Evolutionary conservation across 352 stramenopile genomes (phyloP), one percentile per base, ranked within the genome.

Genomic region (Pythium phragmitis): DNA sequence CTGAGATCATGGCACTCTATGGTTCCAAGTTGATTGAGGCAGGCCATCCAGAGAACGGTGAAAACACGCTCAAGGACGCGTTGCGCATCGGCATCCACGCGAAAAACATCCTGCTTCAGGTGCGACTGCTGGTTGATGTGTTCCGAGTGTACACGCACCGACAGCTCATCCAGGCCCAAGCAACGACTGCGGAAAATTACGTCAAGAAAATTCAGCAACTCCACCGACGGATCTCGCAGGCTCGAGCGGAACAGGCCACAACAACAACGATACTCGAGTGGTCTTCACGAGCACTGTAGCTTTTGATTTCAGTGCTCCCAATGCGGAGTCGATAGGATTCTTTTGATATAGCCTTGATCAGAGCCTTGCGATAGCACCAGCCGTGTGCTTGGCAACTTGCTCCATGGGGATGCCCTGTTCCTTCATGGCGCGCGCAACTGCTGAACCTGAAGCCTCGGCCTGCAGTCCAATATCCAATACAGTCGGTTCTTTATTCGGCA

Each of bases 51-150:
- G 70, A 86, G 28, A 72, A 76, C 17, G 82, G 83, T 19, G 85
- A 94, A 53, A 69, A 76, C 51, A 89, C 79, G 30, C 73, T 92
- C 30, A 84, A 72, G 55, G 82, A 75, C 33, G 81, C 80, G 14
- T 63, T 91, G 30, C 65, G 70, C n/a, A 70, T 81, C 23, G 74
- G 69, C 8, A 51, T 88, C 14, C 70, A 86, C 55, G 74, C 69
- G 23, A 94, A 91, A 67, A 91, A 92, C 50, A 60, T 89, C 6
- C 42, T 91, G 41, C 69, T 94, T n/a, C 85, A 92, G 61, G 66
- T 53, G 19, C 81, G 81, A 13, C 53, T 92, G 46, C 63, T 92
- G 16, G 80, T 76, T 9, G 72, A 80, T 45, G 66, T 92, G 14
- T 83, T 89, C 47, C 63, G 69, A 19, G 63, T 88, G 14, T 92